A percentile compares a stretch with the other conserved stretches of the same genome.
phyloP scores from a whole-genome alignment of 2,329 filamentous ascomycete species.

The Sporothrix humicola region DNA sequence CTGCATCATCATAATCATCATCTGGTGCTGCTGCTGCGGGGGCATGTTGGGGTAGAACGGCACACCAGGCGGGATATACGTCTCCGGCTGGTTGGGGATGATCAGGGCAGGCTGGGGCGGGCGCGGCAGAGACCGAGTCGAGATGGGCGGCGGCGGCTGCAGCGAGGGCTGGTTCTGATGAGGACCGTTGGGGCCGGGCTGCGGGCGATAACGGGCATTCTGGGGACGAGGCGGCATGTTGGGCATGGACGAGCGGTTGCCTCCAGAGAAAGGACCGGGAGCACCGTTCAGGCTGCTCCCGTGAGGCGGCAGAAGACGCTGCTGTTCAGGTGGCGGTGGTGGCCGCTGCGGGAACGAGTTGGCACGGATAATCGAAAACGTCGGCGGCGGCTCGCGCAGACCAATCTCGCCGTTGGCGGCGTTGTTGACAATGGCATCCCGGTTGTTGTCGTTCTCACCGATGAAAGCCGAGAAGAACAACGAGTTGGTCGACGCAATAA shows the following conservation, averaged over 20 bases:
- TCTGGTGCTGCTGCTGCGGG: conserved; percentile 32
- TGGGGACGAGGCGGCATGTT: conserved; percentile 15
- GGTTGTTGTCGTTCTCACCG: conserved; percentile 29
- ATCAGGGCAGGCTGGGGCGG: conserved; percentile 34
- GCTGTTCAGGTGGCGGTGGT: conserved; percentile 35
- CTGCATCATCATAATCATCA: conserved; percentile 29
- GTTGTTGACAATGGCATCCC: conserved; percentile 17
- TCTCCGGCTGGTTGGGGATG: conserved; percentile 30
- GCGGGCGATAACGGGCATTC: conserved; percentile 18
- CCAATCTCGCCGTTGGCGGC: conserved; percentile 17
- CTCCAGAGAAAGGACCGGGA: background rate
- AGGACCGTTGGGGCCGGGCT: background rate
- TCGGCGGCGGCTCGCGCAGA: conserved; percentile 13
- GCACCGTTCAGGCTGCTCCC: background rate
- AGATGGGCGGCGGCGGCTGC: conserved; percentile 26
- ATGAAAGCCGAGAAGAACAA: conserved; percentile 28
- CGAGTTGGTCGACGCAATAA: conserved; percentile 32
- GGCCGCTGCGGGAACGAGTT: conserved; percentile 32
- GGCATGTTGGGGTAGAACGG: conserved; percentile 2
- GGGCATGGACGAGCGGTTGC: conserved; percentile 18
- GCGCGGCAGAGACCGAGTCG: conserved; percentile 30
- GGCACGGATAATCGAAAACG: conserved; percentile 14
- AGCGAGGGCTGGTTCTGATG: conserved; percentile 14
- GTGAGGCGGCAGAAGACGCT: conserved; percentile 28
- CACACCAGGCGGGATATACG: conserved; percentile 16